Percentiles rank a stretch among this genome's conserved stretches.
phyloP scores from a whole-genome alignment of 345 rosid species.

The Hevea brasiliensis region DNA sequence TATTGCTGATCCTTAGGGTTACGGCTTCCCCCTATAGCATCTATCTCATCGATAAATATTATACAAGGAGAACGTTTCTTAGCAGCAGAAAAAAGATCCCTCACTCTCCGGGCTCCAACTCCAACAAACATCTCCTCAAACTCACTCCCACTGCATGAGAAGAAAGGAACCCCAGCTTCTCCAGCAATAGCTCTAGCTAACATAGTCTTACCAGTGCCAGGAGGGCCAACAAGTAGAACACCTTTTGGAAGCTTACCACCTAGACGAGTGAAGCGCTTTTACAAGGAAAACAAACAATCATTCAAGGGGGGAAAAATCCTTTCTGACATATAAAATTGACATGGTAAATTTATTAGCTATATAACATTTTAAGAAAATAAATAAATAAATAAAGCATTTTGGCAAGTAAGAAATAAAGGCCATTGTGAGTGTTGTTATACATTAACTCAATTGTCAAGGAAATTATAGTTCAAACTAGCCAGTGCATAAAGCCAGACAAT shows the following conservation, averaged over 20 bases:
- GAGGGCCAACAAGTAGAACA: constrained; percentile 94
- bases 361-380: neutral
- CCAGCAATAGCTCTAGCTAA: constrained; percentile 98
- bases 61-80: constrained; percentile 96
- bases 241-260: constrained; percentile 99
- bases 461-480: neutral
- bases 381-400: neutral
- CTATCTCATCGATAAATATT: constrained; percentile 95
- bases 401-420: neutral
- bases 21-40: constrained; percentile 96
- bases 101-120: constrained; percentile 95
- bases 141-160: constrained; percentile 99
- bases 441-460: neutral
- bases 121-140: constrained; percentile 99
- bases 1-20: constrained; percentile 91
- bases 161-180: constrained; percentile 98
- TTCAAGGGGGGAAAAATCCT: neutral
- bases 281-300: constrained; percentile 11
- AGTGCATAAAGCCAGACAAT: neutral
- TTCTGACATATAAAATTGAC: neutral
- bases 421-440: neutral
- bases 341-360: neutral
- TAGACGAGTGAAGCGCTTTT: constrained; percentile 92
- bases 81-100: constrained; percentile 99
- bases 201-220: constrained; percentile 99